A percentile compares a stretch with the other conserved stretches of the same genome.
Conservation (phyloP, 129 eudicot genomes). For the Lactuca sativa region DNA sequence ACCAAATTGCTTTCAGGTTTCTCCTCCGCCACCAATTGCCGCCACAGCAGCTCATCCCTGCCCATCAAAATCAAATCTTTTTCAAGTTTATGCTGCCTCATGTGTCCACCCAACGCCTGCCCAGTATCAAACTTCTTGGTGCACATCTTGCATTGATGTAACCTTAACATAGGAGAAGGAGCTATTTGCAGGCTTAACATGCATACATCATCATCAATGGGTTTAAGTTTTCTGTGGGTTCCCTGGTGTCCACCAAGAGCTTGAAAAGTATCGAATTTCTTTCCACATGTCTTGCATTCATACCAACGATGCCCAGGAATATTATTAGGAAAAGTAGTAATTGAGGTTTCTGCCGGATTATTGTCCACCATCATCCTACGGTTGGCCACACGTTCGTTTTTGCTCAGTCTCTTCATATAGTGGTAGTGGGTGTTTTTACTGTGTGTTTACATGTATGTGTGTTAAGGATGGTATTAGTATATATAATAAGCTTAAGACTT, state of each 20-base stretch:
- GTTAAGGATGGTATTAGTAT: neutral
- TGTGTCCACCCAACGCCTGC: constrained; percentile 37
- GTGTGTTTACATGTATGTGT: neutral
- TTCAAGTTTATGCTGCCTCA: constrained; percentile 16
- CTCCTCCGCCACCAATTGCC: neutral
- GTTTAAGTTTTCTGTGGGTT: constrained; percentile 13
- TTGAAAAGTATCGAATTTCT: constrained; percentile 21
- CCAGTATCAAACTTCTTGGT: constrained; percentile 22
- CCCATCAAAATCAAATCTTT: neutral
- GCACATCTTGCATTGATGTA: constrained; percentile 22
- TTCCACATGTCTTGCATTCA: constrained; percentile 26
- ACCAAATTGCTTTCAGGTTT: neutral
- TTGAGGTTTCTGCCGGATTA: constrained; percentile 7
- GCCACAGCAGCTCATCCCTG: neutral
- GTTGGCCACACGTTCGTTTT: neutral
- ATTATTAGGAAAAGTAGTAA: neutral
- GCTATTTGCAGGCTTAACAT: neutral
- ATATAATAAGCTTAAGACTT: neutral
- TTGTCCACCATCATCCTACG: neutral
- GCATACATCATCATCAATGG: neutral
- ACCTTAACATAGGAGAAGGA: neutral
- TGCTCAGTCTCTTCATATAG: neutral
- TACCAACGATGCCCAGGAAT: neutral
- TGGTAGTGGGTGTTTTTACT: neutral
- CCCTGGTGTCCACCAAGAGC: constrained; percentile 36